Base-by-base conservation (phyloP, 1,284 basidiomycete species). In the Rhodotorula sp. region DNA sequence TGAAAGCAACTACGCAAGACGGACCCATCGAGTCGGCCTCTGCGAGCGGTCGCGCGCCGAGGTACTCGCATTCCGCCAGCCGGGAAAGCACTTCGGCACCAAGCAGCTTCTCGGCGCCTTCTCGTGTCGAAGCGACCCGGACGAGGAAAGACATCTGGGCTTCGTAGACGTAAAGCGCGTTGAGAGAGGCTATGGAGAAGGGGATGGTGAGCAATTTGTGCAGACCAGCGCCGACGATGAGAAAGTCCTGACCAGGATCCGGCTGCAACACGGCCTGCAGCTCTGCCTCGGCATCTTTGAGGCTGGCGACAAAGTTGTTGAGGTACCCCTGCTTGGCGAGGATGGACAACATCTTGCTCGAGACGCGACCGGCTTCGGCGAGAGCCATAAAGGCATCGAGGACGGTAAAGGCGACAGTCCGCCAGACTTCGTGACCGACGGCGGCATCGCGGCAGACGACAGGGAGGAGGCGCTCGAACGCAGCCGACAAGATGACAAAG, bases 381-480 rank as follows among this genome's bases (percentile, higher is more conserved):
- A 81, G 76, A 7, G 76, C 74, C 48, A 89, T 84, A 17, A 95
- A 83, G 18, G 89, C 86, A 79, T 94, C 91, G 62, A 95, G 83
- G 8, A 92, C 83, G 82, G 92, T 90, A 79, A 94, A 95, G 26
- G 91, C 90, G 42, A 95, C 88, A 26, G 95, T 95, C 82, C 94
- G 92, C 94, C 95, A 97, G 0, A 98, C 91, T 79, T 97, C 94
- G 44, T 90, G 88, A 17, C 93, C 94, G 76, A 97, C 94, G 68
- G 95, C 90, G 1, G 93, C 94, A 79, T 99, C 95, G 26, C 92
- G 86, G 49, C 91, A 88, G 42, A 97, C 84, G n/a, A 88, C 84
- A 0, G 87, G 82, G 0, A 95, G 84, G 29, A 99, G 82, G 6
- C 89, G 86, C 69, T 96, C 95, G 60, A 82, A 80, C 48, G 80